phyloP scores from a whole-genome alignment of 2,329 filamentous ascomycete species.

The Monilinia laxa region DNA sequence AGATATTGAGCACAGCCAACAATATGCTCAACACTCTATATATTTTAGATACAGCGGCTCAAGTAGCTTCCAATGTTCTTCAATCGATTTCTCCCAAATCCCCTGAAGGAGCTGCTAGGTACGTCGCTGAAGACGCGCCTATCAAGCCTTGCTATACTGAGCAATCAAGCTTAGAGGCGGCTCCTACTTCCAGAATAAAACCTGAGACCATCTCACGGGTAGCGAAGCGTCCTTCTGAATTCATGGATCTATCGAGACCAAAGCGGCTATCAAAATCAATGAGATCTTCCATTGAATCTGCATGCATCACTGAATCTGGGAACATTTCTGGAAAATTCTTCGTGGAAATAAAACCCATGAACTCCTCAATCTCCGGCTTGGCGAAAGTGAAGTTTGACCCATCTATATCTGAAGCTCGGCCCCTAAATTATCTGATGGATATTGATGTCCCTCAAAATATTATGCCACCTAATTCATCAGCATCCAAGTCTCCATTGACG shows the following conservation, averaged over 20 bases:
- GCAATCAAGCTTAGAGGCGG: no score
- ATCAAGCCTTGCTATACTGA: not conserved
- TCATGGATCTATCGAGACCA: not conserved
- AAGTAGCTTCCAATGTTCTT: not conserved
- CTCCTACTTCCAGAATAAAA: not conserved
- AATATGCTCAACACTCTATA: not conserved
- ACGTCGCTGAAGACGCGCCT: not conserved
- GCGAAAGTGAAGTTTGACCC: not conserved
- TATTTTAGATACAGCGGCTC: no score
- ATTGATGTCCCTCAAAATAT: not conserved
- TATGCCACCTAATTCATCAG: no score
- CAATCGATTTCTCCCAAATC: not conserved
- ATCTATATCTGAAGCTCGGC: not conserved
- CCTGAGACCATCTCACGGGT: not conserved
- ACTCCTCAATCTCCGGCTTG: not conserved
- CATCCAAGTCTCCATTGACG: no score
- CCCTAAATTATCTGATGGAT: not conserved
- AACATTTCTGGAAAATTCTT: not conserved
- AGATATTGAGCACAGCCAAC: no score
- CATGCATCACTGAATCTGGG: not conserved
- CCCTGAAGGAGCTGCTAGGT: no score
- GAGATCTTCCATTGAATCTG: not conserved
- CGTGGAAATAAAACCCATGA: not conserved
- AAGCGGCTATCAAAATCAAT: not conserved
- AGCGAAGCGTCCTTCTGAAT: not conserved